Evolutionary conservation across 495 filamentous ascomycete genomes (phyloP).

Genomic region (Trichocladium uniseriatum): DNA sequence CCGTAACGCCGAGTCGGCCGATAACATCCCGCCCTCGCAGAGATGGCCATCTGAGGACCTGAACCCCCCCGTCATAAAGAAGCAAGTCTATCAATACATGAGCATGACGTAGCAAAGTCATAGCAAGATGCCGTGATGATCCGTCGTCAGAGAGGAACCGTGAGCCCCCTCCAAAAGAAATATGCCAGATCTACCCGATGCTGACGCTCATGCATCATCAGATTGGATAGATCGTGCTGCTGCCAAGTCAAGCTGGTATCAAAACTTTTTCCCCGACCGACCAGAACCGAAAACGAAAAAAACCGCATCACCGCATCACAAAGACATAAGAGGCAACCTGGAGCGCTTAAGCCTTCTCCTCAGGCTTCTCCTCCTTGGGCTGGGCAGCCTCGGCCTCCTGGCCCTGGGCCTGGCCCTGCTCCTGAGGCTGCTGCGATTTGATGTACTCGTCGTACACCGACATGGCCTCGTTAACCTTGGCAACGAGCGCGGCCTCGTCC

Average conservation of each 20-base stretch:
- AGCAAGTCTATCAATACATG: constrained; percentile 28
- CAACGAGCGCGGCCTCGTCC: constrained; percentile 78
- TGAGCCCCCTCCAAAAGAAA: constrained; percentile 15
- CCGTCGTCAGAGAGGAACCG: constrained; percentile 15
- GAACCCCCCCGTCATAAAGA: constrained; percentile 11
- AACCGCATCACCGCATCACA: background rate
- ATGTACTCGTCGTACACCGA: constrained; percentile 97
- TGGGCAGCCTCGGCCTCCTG: constrained; percentile 33
- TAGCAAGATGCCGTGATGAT: constrained; percentile 24
- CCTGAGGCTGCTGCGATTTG: constrained; percentile 54
- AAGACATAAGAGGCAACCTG: constrained; percentile 8
- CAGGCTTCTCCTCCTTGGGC: constrained; percentile 47
- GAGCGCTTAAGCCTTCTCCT: constrained; percentile 43
- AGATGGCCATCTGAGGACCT: constrained; percentile 18
- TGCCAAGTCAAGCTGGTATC: constrained; percentile 33
- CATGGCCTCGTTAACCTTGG: constrained; percentile 95
- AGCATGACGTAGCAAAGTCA: constrained; percentile 25
- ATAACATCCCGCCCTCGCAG: constrained; percentile 15
- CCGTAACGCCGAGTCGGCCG: constrained; percentile 24
- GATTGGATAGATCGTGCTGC: constrained; percentile 32
- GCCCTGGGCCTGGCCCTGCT: background rate
- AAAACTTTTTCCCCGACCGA: constrained; percentile 41
- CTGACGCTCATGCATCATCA: constrained; percentile 7
- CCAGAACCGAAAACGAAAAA: constrained; percentile 23
- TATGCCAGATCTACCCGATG: constrained; percentile 17